Evolutionary conservation across 139 green algal genomes (phyloP).

Genomic region (Chlamydomonas sp.): DNA sequence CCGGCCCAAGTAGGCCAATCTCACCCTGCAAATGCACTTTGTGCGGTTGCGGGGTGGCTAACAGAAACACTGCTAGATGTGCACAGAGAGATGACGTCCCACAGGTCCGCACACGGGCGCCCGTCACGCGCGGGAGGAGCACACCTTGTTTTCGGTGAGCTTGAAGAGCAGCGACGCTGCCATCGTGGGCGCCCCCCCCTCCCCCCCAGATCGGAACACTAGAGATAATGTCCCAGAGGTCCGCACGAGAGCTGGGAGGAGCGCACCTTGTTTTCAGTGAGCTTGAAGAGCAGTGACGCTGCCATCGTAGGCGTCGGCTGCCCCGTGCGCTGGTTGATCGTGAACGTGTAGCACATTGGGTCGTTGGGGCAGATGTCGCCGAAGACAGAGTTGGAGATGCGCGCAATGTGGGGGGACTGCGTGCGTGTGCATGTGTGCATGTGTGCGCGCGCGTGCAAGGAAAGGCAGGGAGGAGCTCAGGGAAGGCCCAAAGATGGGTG

Average conservation of each 20-base stretch:
- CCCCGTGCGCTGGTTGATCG: no score
- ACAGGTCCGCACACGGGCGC: no score
- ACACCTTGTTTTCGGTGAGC: constrained; percentile 4
- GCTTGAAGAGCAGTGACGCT: background rate
- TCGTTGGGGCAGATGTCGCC: constrained; percentile 2
- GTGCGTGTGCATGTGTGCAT: no score
- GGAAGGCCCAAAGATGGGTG: no score
- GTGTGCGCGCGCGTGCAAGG: no score
- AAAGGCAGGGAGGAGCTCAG: no score
- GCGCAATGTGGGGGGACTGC: constrained; percentile 12
- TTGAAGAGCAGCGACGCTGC: constrained; percentile 13
- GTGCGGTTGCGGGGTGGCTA: no score
- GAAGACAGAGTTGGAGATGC: constrained; percentile 14
- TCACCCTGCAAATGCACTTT: no score
- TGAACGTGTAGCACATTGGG: constrained; percentile 13
- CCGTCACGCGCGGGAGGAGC: no score
- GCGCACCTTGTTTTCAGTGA: background rate
- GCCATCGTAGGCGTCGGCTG: background rate
- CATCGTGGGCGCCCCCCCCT: constrained; percentile 1
- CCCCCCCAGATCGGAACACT: constrained; percentile 2
- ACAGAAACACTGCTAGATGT: no score
- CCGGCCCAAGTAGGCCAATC: no score
- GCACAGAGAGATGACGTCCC: no score
- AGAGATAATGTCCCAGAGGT: background rate
- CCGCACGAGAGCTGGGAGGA: background rate